phyloP scores from a whole-genome alignment of 495 filamentous ascomycete species.

The Penicillium crystallinum region DNA sequence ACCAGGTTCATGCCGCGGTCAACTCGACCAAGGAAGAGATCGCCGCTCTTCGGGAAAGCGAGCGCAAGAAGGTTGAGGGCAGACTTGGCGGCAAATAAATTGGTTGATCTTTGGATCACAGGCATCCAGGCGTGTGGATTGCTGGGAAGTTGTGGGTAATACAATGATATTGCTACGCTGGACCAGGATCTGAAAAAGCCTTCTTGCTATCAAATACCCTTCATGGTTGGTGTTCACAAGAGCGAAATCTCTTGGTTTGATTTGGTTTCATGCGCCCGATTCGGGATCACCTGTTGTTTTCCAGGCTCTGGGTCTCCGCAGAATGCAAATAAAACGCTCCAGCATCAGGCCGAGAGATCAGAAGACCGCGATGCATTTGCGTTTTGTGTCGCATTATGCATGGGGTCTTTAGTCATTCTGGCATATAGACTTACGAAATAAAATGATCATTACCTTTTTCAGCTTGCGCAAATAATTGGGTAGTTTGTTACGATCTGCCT shows the following conservation, averaged over 20 bases:
- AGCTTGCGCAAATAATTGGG: background rate
- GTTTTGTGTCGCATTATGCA: background rate
- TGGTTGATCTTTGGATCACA: background rate
- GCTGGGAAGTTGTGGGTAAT: background rate
- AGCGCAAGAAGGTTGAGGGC: conserved; percentile 70
- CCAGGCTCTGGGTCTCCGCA: background rate
- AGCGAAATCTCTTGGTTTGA: background rate
- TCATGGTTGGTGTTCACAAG: background rate
- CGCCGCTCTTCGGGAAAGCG: conserved; percentile 54
- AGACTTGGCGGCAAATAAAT: conserved; percentile 48
- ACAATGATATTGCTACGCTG: background rate
- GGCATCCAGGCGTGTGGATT: background rate
- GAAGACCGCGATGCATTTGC: background rate
- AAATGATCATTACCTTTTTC: conserved; percentile 17
- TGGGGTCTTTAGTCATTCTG: background rate
- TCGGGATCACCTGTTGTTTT: background rate
- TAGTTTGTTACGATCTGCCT: background rate
- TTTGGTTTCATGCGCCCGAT: background rate
- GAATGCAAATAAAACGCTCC: background rate
- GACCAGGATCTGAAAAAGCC: background rate
- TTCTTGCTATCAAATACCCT: background rate
- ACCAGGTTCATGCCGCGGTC: conserved; percentile 66
- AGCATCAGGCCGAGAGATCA: background rate
- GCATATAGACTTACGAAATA: conserved; percentile 20
- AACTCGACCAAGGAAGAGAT: conserved; percentile 79